These are phyloP conservation scores for Coemansia sp. DNA, from an alignment of 192 early-diverging fungal species.

Conservation along the genomic window DNA sequence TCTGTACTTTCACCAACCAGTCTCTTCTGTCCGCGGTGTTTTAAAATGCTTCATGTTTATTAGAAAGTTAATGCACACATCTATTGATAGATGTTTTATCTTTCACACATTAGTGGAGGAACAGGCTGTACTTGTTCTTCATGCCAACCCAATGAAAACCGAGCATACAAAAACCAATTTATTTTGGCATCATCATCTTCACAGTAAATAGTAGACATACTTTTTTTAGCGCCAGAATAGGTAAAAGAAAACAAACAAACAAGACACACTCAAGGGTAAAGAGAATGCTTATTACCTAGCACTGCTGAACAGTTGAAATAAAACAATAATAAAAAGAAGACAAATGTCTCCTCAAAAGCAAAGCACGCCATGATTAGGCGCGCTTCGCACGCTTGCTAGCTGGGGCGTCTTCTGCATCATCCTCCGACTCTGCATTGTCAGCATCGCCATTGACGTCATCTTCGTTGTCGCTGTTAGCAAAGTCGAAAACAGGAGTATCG, in stretches of 20 bases:
- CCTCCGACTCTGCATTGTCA: constrained; percentile 17
- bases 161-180: too few relatives aligned
- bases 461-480: constrained; percentile 28
- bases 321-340: background rate
- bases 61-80: too few relatives aligned
- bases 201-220: background rate
- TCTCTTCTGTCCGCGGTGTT: too few relatives aligned
- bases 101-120: too few relatives aligned
- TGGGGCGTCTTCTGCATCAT: constrained; percentile 44
- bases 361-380: background rate
- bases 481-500: constrained; percentile 71
- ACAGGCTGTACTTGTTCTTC: too few relatives aligned
- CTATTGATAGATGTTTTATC: too few relatives aligned
- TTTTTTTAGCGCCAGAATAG: constrained; percentile 1
- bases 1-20: too few relatives aligned
- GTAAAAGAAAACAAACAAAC: background rate
- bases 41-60: too few relatives aligned
- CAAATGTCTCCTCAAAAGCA: background rate
- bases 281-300: background rate
- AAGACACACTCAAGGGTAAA: background rate
- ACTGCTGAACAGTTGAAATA: background rate
- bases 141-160: too few relatives aligned
- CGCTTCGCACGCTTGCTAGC: constrained; percentile 39
- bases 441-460: constrained; percentile 19
- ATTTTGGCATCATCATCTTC: too few relatives aligned